Percentiles rank a stretch among this genome's conserved stretches.
Evolutionary conservation across 208 protist species (phyloP).

Genomic region (Leishmania arabica): DNA sequence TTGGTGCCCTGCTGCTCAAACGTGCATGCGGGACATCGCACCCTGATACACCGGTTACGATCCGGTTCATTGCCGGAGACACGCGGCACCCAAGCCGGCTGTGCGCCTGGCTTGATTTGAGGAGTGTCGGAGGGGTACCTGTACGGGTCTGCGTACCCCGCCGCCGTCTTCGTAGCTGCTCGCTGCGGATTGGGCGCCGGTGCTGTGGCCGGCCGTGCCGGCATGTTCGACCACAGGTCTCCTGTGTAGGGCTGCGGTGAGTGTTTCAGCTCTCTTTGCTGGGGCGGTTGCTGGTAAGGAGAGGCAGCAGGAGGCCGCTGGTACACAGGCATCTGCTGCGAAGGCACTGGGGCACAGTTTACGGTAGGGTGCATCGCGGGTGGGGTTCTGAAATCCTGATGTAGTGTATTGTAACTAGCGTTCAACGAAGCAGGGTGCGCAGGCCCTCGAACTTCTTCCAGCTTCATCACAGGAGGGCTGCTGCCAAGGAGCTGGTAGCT

Average conservation of each 20-base stretch:
- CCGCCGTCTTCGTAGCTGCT: not conserved
- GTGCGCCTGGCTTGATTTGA: not conserved
- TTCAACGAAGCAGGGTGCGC: not conserved
- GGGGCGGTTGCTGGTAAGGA: not conserved
- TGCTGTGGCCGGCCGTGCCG: not conserved
- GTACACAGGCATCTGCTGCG: not conserved
- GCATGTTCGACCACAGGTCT: conserved; percentile 18
- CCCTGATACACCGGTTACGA: conserved; percentile 12
- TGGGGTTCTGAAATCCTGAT: not conserved
- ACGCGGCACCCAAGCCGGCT: not conserved
- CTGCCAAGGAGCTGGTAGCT: not conserved
- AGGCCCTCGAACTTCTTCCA: not conserved
- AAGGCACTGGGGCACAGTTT: not conserved
- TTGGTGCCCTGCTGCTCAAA: conserved; percentile 44
- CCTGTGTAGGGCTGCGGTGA: conserved; percentile 12
- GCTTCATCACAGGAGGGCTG: not conserved
- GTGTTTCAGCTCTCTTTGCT: not conserved
- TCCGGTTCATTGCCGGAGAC: not conserved
- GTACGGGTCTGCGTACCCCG: conserved; percentile 5
- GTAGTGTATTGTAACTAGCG: not conserved
- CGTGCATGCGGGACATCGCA: conserved; percentile 50
- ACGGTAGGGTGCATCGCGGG: not conserved
- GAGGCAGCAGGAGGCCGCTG: not conserved
- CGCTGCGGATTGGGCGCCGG: not conserved
- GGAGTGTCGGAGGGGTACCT: not conserved